Evolutionary conservation across 805 yeast genomes (phyloP), one percentile per base, ranked within the genome.

Genomic region (Nakazawaea molendinolei): DNA sequence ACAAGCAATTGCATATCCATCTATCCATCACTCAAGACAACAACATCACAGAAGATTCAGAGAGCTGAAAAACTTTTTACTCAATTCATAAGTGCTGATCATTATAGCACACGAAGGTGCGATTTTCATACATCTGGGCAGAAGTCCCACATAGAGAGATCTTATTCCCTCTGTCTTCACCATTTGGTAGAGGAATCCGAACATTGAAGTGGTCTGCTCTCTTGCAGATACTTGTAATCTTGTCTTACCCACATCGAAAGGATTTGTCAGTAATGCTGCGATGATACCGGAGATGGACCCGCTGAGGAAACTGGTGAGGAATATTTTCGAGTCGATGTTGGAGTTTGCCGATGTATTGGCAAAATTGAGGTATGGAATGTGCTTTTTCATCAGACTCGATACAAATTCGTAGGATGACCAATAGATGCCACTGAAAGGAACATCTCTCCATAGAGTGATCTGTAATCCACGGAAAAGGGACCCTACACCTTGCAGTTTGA

Each of bases 71-170:
- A 77, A 52, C 39, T 74, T 74, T 57, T 92, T 92, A 19, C 94
- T 83, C 29, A 89, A 65, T 55, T 92, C 98, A 55, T 92, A 92
- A 26, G 92, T 81, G 9, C 97, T 86, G 30, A 92, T 87, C 98
- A 92, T 92, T 25, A 92, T 90, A 2, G 98, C 98, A 69, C 98
- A 92, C 12, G 96, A 79, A 8, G 98, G 97, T 0, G 97, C 95
- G 19, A 92, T 83, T 53, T 92, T 92, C 55, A 90, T 60, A 6
- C 90, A 73, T 45, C 98, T 70, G 0, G 97, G 97, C 2, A 74
- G 65, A 25, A 87, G 60, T 0, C 98, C 98, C 24, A 85, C 84
- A 52, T 82, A 92, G n/a, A 92, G 61, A 0, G 97, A 90, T 4
- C 66, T 53, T n/a, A 74, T 31, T 0, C 98, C 98, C 57, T 92